Conservation (phyloP, 257 asterid genomes). For the Hygrophila difformis region DNA sequence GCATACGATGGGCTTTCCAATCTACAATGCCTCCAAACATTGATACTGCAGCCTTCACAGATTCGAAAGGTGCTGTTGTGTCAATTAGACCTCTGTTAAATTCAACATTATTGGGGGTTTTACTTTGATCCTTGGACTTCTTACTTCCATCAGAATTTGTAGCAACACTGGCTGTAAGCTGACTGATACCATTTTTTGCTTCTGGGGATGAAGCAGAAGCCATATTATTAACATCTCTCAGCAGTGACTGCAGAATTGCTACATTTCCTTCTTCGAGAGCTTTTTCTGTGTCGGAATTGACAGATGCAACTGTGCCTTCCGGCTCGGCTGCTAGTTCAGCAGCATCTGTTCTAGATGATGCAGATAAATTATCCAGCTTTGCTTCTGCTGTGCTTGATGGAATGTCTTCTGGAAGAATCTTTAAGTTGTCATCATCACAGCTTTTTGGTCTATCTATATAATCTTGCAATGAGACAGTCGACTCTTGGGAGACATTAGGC, state of each 20-base stretch:
- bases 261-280: conserved; percentile 19
- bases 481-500: conserved; percentile 19
- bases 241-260: conserved; percentile 18
- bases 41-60: conserved; percentile 96
- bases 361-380: conserved; percentile 11
- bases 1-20: conserved; percentile 95
- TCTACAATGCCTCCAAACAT: conserved; percentile 97
- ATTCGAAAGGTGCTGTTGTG: conserved; percentile 86
- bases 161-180: conserved; percentile 24
- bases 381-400: conserved; percentile 22
- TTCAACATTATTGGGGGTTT: conserved; percentile 18
- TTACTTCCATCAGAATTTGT: conserved; percentile 13
- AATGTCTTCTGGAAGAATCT: conserved; percentile 9
- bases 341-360: conserved; percentile 13
- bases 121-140: conserved; percentile 17
- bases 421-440: conserved; percentile 15
- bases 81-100: conserved; percentile 47
- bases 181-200: conserved; percentile 23
- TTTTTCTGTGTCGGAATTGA: too few relatives aligned
- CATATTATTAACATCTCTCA: conserved; percentile 24
- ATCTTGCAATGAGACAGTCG: conserved; percentile 14
- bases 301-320: conserved; percentile 17
- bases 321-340: conserved; percentile 24
- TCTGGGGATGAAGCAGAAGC: conserved; percentile 29
- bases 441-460: conserved; percentile 15